Evolutionary conservation across 2,329 filamentous ascomycete genomes (phyloP), one percentile per base, ranked within the genome.

Genomic region (Aspergillus eucalypticola): DNA sequence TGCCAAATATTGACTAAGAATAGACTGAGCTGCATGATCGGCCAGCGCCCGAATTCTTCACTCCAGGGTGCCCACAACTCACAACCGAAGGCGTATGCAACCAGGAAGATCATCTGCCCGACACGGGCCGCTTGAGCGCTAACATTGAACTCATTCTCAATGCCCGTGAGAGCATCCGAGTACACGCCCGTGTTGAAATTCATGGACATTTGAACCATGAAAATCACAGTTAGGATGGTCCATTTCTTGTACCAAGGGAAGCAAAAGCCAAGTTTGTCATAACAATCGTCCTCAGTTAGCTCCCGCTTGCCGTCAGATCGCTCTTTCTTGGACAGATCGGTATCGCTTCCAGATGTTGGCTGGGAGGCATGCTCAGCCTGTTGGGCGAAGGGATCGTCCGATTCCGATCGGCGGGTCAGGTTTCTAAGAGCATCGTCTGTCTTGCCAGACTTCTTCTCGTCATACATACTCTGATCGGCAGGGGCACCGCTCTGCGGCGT

Each of bases 11-110:
- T 95, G 75, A 93, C 90, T 8, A 95, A 78, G 64, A 89, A 83
- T 56, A 95, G 77, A 38, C 87, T 90, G 25, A 83, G 77, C 80
- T 94, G 91, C 23, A 94, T 81, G 59, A 95, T 84, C 2, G 88
- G 88, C 79, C 87, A 90, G 53, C 91, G 86, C 23, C 91, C 91
- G 53, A 94, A 81, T 70, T 95, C 91, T 73, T 96, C 91, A 50
- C 86, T 90, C 90, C 91, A 95, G 0, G 91, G 91, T 0, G 91
- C 91, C 91, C 91, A 95, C 0, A 94, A 82, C 75, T 95, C 91
- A 73, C 91, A 95, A 32, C 91, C 91, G 71, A 95, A 93, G 38
- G 90, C 91, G 73, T 96, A 95, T 2, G 88, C 75, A 52, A 95
- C 83, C 39, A 96, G 78, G 77, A 94, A 95, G 64, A 92, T 85